These are phyloP conservation scores for Sarocladium brachiariae DNA, from an alignment of 2,329 filamentous ascomycete genomes.

Conservation along the genomic window DNA sequence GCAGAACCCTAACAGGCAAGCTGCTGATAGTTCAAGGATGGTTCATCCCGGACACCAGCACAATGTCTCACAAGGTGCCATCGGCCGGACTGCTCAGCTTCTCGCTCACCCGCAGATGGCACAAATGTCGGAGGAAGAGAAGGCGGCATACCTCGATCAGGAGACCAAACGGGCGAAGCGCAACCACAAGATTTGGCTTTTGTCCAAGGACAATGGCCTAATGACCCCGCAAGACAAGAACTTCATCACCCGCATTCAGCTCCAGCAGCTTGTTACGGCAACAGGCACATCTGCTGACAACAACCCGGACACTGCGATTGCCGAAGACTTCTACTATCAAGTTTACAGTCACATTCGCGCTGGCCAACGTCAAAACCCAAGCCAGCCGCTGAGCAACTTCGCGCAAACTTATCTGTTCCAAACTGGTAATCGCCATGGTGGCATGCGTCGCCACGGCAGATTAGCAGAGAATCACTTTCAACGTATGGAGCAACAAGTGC, in stretches of 20 bases:
- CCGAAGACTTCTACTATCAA: slow-evolving; percentile 98
- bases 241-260: slow-evolving; percentile 94
- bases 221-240: slow-evolving; percentile 99
- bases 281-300: slow-evolving; percentile 80
- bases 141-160: slow-evolving; percentile 75
- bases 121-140: slow-evolving; percentile 76
- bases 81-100: slow-evolving; percentile 24
- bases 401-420: slow-evolving; percentile 97
- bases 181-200: slow-evolving; percentile 93
- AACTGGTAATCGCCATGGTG: slow-evolving; percentile 76
- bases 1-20: slow-evolving; percentile 67
- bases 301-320: slow-evolving; percentile 70
- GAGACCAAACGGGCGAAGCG: slow-evolving; percentile 93
- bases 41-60: slow-evolving; percentile 30
- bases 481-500: slow-evolving; percentile 98
- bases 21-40: slow-evolving; percentile 37
- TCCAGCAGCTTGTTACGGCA: slow-evolving; percentile 90
- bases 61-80: slow-evolving; percentile 46
- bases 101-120: slow-evolving; percentile 42
- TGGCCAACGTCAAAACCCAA: slow-evolving; percentile 81
- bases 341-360: slow-evolving; percentile 93
- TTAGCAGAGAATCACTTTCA: slow-evolving; percentile 96
- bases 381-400: slow-evolving; percentile 90
- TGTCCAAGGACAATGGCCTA: slow-evolving; percentile 89
- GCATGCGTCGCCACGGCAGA: slow-evolving; percentile 66